Base-by-base conservation (phyloP, 805 yeast species). In the Saturnispora bothae region DNA sequence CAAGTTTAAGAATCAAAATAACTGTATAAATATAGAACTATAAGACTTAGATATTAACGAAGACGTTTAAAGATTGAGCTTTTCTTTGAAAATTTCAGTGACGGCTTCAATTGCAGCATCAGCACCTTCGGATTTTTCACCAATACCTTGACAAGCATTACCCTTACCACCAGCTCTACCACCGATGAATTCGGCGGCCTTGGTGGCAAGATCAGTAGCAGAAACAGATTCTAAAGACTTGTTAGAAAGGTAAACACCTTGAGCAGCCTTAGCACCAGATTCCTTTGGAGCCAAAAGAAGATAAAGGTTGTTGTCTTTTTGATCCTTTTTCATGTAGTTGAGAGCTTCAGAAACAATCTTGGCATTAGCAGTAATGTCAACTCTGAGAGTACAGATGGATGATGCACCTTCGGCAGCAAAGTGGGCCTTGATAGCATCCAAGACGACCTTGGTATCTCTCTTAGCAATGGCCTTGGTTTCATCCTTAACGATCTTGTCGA, bases 141-240 rank as follows among this genome's bases (percentile, higher is more conserved):
- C 98, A 78, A 85, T 82, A 63, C 99, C 99, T 66, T 92, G 98
- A 50, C 85, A 84, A 39, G 88, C 78, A 48, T 85, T 83, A 46
- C 96, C 97, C 64, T 85, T 92, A 61, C 99, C 99, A 65, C 99
- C 99, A 42, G 95, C 94, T 61, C 82, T 85, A 61, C 99, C 99
- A 48, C 98, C 99, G 50, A 92, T 76, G 51, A 69, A 66, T 27
- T 66, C 62, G 32, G 88, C 66, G 31, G 83, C 97, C 40, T 71
- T 64, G 38, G 69, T 61, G 23, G 94, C 94, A 48, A 86, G 69
- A 21, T 74, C 86, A 41, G 78, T 70, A 38, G 94, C 88, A 46
- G 79, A 71, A 16, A 85, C 68, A 55, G 76, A 71, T 33, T 66
- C 67, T 47, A 79, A 63, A 28, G 86, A 83, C 30, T 61, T 76